Evolutionary conservation across 352 stramenopile genomes (phyloP).

Genomic region (Aphanomyces stellatus): DNA sequence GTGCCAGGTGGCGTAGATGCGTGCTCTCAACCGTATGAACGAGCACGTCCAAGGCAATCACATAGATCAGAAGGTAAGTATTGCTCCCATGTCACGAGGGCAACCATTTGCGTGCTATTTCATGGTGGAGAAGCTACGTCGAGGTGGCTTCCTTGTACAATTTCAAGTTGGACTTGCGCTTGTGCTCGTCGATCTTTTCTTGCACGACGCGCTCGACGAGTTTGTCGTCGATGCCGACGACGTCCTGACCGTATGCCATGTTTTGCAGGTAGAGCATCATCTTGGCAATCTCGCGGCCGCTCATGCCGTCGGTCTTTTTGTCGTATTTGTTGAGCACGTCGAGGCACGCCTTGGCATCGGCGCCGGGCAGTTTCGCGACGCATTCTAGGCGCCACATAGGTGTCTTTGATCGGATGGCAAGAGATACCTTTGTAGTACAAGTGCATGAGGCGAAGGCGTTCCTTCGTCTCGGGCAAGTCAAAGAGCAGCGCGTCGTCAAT

Average conservation of each 20-base stretch:
- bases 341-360: slow-evolving; percentile 24
- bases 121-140: too few species aligned
- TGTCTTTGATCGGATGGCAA: not conserved
- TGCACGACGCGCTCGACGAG: slow-evolving; percentile 50
- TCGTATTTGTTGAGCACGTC: slow-evolving; percentile 37
- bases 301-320: slow-evolving; percentile 60
- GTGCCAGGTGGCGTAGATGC: too few species aligned
- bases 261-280: slow-evolving; percentile 83
- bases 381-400: not conserved
- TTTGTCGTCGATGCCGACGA: slow-evolving; percentile 37
- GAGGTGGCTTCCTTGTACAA: slow-evolving; percentile 27
- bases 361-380: not conserved
- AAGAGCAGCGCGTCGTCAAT: slow-evolving; percentile 83
- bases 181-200: slow-evolving; percentile 72
- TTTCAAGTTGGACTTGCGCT: slow-evolving; percentile 50
- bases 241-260: slow-evolving; percentile 66
- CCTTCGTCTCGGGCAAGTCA: slow-evolving; percentile 47
- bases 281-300: slow-evolving; percentile 78
- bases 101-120: too few species aligned
- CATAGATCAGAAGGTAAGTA: too few species aligned
- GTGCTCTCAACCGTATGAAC: too few species aligned
- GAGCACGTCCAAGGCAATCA: too few species aligned
- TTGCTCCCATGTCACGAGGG: too few species aligned
- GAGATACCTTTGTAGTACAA: not conserved
- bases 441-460: slow-evolving; percentile 34